Evolutionary conservation across 2,329 filamentous ascomycete genomes (phyloP).

Genomic region (Didymella arachidicola): DNA sequence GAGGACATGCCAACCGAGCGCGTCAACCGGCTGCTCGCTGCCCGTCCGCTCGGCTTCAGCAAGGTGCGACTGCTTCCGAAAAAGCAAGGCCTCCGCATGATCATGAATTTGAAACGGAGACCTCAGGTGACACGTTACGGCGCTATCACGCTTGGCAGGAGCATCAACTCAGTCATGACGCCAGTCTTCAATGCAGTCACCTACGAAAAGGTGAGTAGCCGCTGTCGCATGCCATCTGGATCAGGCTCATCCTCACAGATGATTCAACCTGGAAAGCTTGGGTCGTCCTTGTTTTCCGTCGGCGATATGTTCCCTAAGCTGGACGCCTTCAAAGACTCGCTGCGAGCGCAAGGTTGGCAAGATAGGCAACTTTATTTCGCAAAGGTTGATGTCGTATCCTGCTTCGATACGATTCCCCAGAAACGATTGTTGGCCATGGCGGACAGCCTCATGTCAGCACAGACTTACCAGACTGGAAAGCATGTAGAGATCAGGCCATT

Average conservation of each 20-base stretch:
- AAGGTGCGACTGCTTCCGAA: slow-evolving; percentile 86
- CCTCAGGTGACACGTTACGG: slow-evolving; percentile 62
- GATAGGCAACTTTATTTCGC: slow-evolving; percentile 75
- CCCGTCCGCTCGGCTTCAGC: slow-evolving; percentile 75
- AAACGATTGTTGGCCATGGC: slow-evolving; percentile 73
- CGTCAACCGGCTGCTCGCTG: slow-evolving; percentile 66
- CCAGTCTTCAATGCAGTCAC: slow-evolving; percentile 80
- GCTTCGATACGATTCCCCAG: slow-evolving; percentile 96
- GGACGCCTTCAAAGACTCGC: slow-evolving; percentile 68
- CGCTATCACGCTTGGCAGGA: slow-evolving; percentile 64
- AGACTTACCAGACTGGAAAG: slow-evolving; percentile 74
- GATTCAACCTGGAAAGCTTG: slow-evolving; percentile 65
- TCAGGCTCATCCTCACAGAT: slow-evolving; percentile 33
- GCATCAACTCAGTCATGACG: slow-evolving; percentile 73
- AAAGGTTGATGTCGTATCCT: slow-evolving; percentile 89
- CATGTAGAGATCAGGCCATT: slow-evolving; percentile 74
- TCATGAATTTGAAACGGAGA: slow-evolving; percentile 82
- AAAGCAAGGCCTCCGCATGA: slow-evolving; percentile 75
- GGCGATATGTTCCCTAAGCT: slow-evolving; percentile 79
- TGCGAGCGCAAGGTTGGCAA: slow-evolving; percentile 49
- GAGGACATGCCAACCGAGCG: slow-evolving; percentile 72
- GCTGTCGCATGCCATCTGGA: neutral
- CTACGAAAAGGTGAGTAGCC: slow-evolving; percentile 71
- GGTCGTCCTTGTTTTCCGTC: slow-evolving; percentile 81
- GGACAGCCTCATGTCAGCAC: slow-evolving; percentile 62